These are phyloP conservation scores for Syzygium jambos DNA, from an alignment of 345 rosid species.

Conservation along the genomic window DNA sequence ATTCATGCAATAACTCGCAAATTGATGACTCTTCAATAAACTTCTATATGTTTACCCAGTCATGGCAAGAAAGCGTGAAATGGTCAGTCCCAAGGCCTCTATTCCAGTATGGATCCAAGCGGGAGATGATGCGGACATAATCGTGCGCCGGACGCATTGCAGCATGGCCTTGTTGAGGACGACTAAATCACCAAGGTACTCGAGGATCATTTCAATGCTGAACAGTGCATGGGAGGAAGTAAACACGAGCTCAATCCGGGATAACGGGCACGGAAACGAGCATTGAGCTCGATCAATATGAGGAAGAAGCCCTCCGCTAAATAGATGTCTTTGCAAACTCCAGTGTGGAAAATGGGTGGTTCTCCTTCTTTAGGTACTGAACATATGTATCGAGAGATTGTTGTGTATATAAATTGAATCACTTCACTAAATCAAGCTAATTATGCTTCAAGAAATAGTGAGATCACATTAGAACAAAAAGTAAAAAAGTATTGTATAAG, in stretches of 20 bases:
- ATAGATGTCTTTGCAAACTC: slow-evolving; percentile 41
- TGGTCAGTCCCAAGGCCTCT: too few species aligned
- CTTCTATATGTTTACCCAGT: too few species aligned
- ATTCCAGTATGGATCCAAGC: too few species aligned
- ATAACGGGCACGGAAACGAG: too few species aligned
- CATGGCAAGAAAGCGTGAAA: too few species aligned
- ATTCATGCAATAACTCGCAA: too few species aligned
- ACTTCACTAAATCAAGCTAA: too few species aligned
- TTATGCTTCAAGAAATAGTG: too few species aligned
- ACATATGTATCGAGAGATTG: neutral
- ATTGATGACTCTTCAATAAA: too few species aligned
- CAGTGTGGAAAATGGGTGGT: slow-evolving; percentile 54
- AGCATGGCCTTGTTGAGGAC: neutral
- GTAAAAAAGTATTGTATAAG: slow-evolving; percentile 21
- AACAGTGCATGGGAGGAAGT: neutral
- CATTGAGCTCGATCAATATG: neutral
- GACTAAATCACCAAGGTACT: neutral
- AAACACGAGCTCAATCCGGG: too few species aligned
- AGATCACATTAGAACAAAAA: slow-evolving; percentile 10
- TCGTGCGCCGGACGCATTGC: neutral
- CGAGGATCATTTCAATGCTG: neutral
- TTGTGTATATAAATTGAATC: too few species aligned
- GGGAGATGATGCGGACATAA: neutral
- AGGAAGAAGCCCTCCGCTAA: neutral
- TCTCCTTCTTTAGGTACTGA: slow-evolving; percentile 49